Percentiles rank a stretch among this genome's conserved stretches.
Evolutionary conservation across 2,329 filamentous ascomycete species (phyloP).

Genomic region (Neoscytalidium dimidiatum): DNA sequence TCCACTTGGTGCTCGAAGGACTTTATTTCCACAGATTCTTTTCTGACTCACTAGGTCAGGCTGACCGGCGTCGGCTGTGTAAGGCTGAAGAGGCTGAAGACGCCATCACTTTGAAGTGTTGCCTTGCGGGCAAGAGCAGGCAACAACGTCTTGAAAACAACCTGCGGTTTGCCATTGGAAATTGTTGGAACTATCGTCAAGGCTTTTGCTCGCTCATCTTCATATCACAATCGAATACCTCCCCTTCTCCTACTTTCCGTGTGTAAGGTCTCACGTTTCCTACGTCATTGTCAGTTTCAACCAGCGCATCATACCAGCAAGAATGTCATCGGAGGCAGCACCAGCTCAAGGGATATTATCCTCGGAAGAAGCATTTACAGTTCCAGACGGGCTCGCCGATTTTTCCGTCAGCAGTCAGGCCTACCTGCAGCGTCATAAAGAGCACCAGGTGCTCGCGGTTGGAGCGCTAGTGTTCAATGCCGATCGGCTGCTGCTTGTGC

Average conservation of each 20-base stretch:
- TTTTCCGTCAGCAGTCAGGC: constrained; percentile 30
- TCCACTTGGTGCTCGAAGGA: neutral
- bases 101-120: neutral
- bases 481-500: constrained; percentile 36
- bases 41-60: neutral
- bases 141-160: neutral
- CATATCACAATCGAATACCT: neutral
- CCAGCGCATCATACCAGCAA: constrained; percentile 13
- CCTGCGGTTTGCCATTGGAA: neutral
- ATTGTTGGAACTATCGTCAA: neutral
- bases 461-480: constrained; percentile 36
- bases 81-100: neutral
- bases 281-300: neutral
- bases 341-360: neutral
- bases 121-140: neutral
- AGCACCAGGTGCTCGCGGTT: constrained; percentile 31
- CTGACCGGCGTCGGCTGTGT: neutral
- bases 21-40: neutral
- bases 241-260: neutral
- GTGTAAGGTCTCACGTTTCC: neutral
- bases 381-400: neutral
- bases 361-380: neutral
- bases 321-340: neutral
- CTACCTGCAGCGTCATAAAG: constrained; percentile 30
- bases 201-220: neutral